A percentile compares a stretch with the other conserved stretches of the same genome.
phyloP scores from a whole-genome alignment of 73 alveolate genomes.

The Paramecium caudatum region DNA sequence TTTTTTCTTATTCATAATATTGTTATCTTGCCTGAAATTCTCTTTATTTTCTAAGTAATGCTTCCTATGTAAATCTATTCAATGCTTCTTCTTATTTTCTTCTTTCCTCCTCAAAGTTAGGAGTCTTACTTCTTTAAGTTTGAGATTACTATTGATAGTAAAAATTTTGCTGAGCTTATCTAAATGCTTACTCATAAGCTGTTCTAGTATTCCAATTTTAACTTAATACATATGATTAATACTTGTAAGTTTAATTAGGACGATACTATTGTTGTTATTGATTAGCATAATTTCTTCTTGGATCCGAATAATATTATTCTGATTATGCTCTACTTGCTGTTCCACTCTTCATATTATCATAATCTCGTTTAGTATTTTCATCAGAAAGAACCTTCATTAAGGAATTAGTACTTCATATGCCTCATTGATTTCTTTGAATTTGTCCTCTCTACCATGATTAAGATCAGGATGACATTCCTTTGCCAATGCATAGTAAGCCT shows the following conservation, averaged over 20 bases:
- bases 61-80: constrained; percentile 40
- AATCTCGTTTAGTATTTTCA: constrained; percentile 66
- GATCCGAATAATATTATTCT: constrained; percentile 11
- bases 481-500: constrained; percentile 73
- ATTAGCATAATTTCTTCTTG: constrained; percentile 12
- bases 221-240: not conserved
- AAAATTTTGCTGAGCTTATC: not conserved
- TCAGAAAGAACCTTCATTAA: constrained; percentile 39
- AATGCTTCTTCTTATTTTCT: constrained; percentile 42
- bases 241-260: constrained; percentile 31
- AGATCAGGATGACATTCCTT: constrained; percentile 76
- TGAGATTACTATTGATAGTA: constrained; percentile 16
- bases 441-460: constrained; percentile 70
- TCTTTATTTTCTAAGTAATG: constrained; percentile 18
- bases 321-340: not conserved
- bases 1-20: constrained; percentile 39
- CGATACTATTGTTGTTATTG: constrained; percentile 11
- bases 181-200: constrained; percentile 53
- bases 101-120: not conserved
- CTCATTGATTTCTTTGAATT: constrained; percentile 72
- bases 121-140: not conserved
- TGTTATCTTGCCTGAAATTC: not conserved
- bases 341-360: constrained; percentile 57
- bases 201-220: constrained; percentile 50
- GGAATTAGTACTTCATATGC: constrained; percentile 70